Evolutionary conservation across 257 asterid species (phyloP).

Genomic region (Vinca minor): DNA sequence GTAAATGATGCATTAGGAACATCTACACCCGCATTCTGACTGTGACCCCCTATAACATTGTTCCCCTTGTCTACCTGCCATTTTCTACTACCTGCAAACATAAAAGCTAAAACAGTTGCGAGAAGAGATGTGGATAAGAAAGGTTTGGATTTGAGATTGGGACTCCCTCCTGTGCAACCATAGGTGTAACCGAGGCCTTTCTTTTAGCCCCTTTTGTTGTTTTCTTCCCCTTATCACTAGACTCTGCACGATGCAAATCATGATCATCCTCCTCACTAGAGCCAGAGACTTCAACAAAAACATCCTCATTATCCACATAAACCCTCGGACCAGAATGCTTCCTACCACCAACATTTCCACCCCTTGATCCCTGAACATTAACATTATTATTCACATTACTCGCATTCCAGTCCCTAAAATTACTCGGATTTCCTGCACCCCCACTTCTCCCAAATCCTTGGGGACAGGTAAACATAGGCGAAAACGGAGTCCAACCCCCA

Average conservation of each 20-base stretch:
- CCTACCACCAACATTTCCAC: conserved; percentile 22
- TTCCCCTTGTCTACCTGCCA: conserved; percentile 46
- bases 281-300: conserved; percentile 52
- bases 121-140: too few relatives aligned
- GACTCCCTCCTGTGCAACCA: too few relatives aligned
- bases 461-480: conserved; percentile 64
- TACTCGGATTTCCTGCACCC: conserved; percentile 12
- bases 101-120: too few relatives aligned
- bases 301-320: conserved; percentile 59
- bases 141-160: too few relatives aligned
- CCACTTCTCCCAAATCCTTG: conserved; percentile 18
- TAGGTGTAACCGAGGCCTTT: conserved; percentile 18
- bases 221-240: conserved; percentile 30
- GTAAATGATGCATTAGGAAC: conserved; percentile 24
- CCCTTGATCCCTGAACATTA: conserved; percentile 11
- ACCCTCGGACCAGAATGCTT: conserved; percentile 45
- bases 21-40: conserved; percentile 28
- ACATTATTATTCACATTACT: too few relatives aligned
- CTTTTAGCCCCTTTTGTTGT: too few relatives aligned
- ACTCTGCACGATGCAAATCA: conserved; percentile 41
- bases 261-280: conserved; percentile 56
- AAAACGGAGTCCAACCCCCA: conserved; percentile 70
- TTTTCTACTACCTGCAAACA: conserved; percentile 32
- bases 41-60: conserved; percentile 22
- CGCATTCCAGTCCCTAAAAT: conserved; percentile 18